Conservation (phyloP, 164 flowering plant genomes). For the Vitis cinerea region DNA sequence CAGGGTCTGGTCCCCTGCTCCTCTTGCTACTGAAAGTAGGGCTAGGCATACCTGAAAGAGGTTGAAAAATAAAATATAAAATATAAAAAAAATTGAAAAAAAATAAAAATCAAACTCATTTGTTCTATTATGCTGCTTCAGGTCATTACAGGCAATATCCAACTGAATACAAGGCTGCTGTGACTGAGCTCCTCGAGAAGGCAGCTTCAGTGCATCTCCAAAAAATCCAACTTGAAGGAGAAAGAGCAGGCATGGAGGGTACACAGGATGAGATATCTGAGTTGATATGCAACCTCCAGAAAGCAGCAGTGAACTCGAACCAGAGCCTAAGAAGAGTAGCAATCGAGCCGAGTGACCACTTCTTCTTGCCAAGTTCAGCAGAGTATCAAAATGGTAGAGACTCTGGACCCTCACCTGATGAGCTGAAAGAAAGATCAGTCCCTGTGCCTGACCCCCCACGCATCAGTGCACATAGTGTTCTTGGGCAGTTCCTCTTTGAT, state of each 20-base stretch:
- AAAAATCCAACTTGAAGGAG: constrained; percentile 29
- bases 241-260: constrained; percentile 24
- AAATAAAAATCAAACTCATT: background rate
- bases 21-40: too few species aligned
- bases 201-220: constrained; percentile 35
- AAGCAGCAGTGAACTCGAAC: constrained; percentile 49
- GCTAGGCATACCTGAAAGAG: too few species aligned
- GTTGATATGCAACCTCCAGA: constrained; percentile 58
- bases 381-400: constrained; percentile 20
- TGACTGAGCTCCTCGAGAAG: constrained; percentile 39
- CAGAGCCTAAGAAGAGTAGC: constrained; percentile 55
- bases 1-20: too few species aligned
- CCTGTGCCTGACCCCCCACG: constrained; percentile 30
- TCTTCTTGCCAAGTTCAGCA: constrained; percentile 44
- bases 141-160: constrained; percentile 48
- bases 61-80: too few species aligned
- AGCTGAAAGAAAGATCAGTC: constrained; percentile 32
- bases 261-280: constrained; percentile 50
- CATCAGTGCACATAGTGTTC: constrained; percentile 51
- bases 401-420: constrained; percentile 30
- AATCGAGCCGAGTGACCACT: constrained; percentile 46
- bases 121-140: constrained; percentile 17
- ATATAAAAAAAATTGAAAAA: too few species aligned
- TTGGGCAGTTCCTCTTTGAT: constrained; percentile 63
- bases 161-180: constrained; percentile 43